Percentiles rank a stretch among this genome's conserved stretches.
These are phyloP conservation scores for Coemansia sp. DNA, from an alignment of 192 early-diverging fungal species.

Conservation along the genomic window DNA sequence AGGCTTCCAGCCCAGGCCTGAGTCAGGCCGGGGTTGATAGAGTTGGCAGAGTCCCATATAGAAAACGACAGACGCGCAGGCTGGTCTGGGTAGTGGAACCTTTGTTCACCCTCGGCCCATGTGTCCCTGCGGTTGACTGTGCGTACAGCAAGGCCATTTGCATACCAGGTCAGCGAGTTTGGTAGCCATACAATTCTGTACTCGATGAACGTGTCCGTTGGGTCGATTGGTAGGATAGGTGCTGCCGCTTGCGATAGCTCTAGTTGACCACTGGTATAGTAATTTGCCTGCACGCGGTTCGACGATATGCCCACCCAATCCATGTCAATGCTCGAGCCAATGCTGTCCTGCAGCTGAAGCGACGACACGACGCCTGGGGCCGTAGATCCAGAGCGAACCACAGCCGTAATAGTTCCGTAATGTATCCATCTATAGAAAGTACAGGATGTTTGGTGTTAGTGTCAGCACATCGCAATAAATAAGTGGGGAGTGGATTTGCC, in stretches of 20 bases:
- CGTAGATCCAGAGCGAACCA: slow-evolving; percentile 59
- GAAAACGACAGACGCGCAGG: slow-evolving; percentile 59
- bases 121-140: slow-evolving; percentile 55
- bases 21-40: slow-evolving; percentile 35
- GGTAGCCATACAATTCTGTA: slow-evolving; percentile 68
- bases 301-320: slow-evolving; percentile 63
- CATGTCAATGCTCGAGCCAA: slow-evolving; percentile 65
- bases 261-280: slow-evolving; percentile 55
- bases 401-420: slow-evolving; percentile 62
- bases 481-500: not conserved
- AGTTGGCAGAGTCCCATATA: slow-evolving; percentile 63
- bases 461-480: not conserved
- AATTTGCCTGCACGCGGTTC: slow-evolving; percentile 64
- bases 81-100: slow-evolving; percentile 55
- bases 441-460: not conserved
- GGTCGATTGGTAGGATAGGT: slow-evolving; percentile 31
- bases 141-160: slow-evolving; percentile 60
- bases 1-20: slow-evolving; percentile 58
- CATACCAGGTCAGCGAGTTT: slow-evolving; percentile 61
- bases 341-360: slow-evolving; percentile 59
- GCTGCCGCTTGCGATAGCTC: slow-evolving; percentile 35
- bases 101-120: slow-evolving; percentile 53
- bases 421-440: slow-evolving; percentile 53
- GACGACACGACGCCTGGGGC: slow-evolving; percentile 63
- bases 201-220: slow-evolving; percentile 54